Percentiles rank a stretch among this genome's conserved stretches.
These are phyloP conservation scores for Yamadazyma oceani DNA, from an alignment of 1,139 yeast species.

Conservation along the genomic window DNA sequence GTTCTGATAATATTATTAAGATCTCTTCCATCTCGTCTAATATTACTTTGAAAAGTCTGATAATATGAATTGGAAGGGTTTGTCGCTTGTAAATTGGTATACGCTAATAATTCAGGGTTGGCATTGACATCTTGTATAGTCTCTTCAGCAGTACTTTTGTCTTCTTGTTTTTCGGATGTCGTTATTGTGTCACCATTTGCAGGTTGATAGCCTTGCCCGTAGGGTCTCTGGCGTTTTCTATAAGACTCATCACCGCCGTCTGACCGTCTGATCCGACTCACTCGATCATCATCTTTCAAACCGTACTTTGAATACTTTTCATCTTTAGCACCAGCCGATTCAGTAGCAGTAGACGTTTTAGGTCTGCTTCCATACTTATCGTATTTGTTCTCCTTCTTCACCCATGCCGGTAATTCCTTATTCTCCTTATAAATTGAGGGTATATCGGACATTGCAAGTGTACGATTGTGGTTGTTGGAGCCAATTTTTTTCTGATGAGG, in stretches of 20 bases:
- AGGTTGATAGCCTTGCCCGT: background rate
- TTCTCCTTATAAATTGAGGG: conserved; percentile 29
- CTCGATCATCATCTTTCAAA: conserved; percentile 12
- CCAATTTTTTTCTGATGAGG: background rate
- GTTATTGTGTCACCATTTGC: background rate
- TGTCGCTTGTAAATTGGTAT: conserved; percentile 31
- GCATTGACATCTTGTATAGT: conserved; percentile 10
- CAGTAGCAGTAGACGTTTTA: background rate
- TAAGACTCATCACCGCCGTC: conserved; percentile 5
- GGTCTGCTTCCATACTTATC: conserved; percentile 37
- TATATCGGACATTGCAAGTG: conserved; percentile 5
- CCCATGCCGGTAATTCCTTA: conserved; percentile 42
- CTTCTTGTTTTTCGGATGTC: background rate
- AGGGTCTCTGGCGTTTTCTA: conserved; percentile 1
- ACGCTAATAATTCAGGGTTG: conserved; percentile 26
- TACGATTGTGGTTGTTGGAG: background rate
- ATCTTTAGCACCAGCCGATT: background rate
- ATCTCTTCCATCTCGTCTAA: conserved; percentile 37
- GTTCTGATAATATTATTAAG: conserved; percentile 65
- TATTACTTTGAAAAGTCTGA: conserved; percentile 43
- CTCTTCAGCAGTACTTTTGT: background rate
- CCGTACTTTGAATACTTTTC: conserved; percentile 35
- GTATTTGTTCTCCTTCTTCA: conserved; percentile 36
- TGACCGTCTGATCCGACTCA: conserved; percentile 10
- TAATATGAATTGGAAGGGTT: conserved; percentile 32